Evolutionary conservation across 2,329 filamentous ascomycete species (phyloP).

Genomic region (Parasarocladium wereldwijsianum): DNA sequence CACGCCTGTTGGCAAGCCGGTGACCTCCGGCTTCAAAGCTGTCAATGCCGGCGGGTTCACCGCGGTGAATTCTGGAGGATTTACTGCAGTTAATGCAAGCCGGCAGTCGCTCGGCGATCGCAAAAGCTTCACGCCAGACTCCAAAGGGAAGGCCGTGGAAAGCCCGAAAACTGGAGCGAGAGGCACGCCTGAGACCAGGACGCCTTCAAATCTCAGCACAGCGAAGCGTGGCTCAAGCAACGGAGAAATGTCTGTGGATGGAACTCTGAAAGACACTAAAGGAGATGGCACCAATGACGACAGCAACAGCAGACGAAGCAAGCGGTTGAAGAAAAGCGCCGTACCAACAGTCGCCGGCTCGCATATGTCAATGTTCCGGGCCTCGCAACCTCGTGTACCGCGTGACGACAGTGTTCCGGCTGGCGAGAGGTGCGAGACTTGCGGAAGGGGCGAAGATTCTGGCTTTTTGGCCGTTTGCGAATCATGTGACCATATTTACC

Average conservation of each 20-base stretch:
- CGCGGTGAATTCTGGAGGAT: slow-evolving; percentile 56
- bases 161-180: slow-evolving; percentile 50
- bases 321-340: slow-evolving; percentile 69
- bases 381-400: slow-evolving; percentile 54
- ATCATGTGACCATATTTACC: slow-evolving; percentile 78
- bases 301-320: slow-evolving; percentile 65
- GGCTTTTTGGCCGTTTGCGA: slow-evolving; percentile 69
- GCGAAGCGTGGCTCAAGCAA: slow-evolving; percentile 67
- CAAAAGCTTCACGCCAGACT: slow-evolving; percentile 47
- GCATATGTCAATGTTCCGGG: slow-evolving; percentile 89
- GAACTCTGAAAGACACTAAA: slow-evolving; percentile 29
- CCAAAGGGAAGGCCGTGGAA: slow-evolving; percentile 34
- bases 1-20: slow-evolving; percentile 21
- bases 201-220: slow-evolving; percentile 33
- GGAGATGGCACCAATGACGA: slow-evolving; percentile 45
- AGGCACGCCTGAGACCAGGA: slow-evolving; percentile 48
- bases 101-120: slow-evolving; percentile 25
- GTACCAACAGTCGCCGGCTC: slow-evolving; percentile 85
- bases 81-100: slow-evolving; percentile 59
- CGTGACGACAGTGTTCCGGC: slow-evolving; percentile 33
- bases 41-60: slow-evolving; percentile 52
- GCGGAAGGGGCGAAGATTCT: slow-evolving; percentile 62
- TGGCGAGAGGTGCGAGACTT: slow-evolving; percentile 67
- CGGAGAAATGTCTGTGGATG: slow-evolving; percentile 33
- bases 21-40: slow-evolving; percentile 43